Evolutionary conservation across 495 filamentous ascomycete genomes (phyloP).

Genomic region (Platismatia glauca): DNA sequence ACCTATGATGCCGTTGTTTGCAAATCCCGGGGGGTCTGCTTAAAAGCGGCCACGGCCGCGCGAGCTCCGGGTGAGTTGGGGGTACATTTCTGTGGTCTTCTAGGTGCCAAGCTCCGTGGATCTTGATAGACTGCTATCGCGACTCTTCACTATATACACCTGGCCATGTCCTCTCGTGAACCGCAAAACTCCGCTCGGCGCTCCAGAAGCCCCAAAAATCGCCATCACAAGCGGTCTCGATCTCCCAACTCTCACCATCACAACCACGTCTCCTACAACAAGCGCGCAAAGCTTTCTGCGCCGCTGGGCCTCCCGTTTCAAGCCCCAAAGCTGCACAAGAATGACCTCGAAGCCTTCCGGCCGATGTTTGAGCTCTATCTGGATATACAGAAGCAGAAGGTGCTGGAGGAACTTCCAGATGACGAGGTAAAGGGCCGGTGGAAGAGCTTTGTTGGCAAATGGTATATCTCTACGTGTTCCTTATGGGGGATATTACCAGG

Average conservation of each 20-base stretch:
- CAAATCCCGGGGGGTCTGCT: no score
- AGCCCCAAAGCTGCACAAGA: conserved; percentile 54
- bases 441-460: conserved; percentile 88
- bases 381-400: conserved; percentile 73
- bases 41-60: no score
- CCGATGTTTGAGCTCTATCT: conserved; percentile 80
- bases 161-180: conserved; percentile 8
- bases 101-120: no score
- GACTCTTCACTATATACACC: no score
- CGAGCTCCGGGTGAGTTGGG: no score
- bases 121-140: no score
- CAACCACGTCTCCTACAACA: conserved; percentile 8
- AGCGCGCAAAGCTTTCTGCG: conserved; percentile 11
- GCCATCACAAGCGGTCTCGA: conserved; percentile 12
- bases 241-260: conserved; percentile 14
- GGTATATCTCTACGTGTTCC: conserved; percentile 43
- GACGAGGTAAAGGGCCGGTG: conserved; percentile 72
- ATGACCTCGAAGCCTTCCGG: conserved; percentile 52
- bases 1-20: no score
- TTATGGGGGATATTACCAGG: neutral
- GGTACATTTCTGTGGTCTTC: no score
- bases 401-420: conserved; percentile 54
- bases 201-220: conserved; percentile 14
- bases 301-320: conserved; percentile 52
- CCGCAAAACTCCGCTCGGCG: neutral